phyloP scores from a whole-genome alignment of 441 rosid species.

The Daphne laureola region DNA sequence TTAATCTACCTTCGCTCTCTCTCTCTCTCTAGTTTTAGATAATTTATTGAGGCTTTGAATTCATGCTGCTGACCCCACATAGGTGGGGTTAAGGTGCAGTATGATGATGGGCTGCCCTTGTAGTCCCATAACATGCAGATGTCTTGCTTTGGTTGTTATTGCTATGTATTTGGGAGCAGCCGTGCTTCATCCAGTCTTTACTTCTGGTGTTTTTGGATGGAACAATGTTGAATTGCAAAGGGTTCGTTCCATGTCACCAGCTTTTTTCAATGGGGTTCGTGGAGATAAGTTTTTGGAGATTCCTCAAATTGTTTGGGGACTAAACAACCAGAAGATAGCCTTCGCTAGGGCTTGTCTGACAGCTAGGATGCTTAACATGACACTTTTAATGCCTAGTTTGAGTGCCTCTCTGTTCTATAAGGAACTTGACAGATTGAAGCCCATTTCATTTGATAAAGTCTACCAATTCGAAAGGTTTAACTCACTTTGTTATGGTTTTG shows the following conservation, averaged over 20 bases:
- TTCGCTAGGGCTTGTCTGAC: slow-evolving; percentile 91
- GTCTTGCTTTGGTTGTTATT: slow-evolving; percentile 37
- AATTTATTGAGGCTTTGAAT: too few species aligned
- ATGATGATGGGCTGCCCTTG: slow-evolving; percentile 16
- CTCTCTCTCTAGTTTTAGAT: too few species aligned
- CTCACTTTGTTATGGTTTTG: slow-evolving; percentile 66
- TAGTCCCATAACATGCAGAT: slow-evolving; percentile 42
- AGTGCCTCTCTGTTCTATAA: slow-evolving; percentile 93
- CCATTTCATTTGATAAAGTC: slow-evolving; percentile 71
- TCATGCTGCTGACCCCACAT: too few species aligned
- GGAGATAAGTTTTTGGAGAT: slow-evolving; percentile 63
- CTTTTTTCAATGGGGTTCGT: slow-evolving; percentile 31
- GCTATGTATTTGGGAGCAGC: slow-evolving; percentile 44
- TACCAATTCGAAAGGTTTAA: slow-evolving; percentile 67
- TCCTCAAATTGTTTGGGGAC: slow-evolving; percentile 96
- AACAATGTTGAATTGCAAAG: slow-evolving; percentile 16
- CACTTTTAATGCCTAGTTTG: slow-evolving; percentile 87
- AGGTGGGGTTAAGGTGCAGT: too few species aligned
- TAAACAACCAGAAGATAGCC: slow-evolving; percentile 95
- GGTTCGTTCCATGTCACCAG: slow-evolving; percentile 16
- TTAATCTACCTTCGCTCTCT: too few species aligned
- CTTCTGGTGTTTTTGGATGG: slow-evolving; percentile 17
- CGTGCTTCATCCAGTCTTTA: slow-evolving; percentile 31
- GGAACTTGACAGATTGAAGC: slow-evolving; percentile 69
- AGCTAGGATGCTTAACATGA: slow-evolving; percentile 73